phyloP scores from a whole-genome alignment of 768 basidiomycete genomes.

The Russula sp. region DNA sequence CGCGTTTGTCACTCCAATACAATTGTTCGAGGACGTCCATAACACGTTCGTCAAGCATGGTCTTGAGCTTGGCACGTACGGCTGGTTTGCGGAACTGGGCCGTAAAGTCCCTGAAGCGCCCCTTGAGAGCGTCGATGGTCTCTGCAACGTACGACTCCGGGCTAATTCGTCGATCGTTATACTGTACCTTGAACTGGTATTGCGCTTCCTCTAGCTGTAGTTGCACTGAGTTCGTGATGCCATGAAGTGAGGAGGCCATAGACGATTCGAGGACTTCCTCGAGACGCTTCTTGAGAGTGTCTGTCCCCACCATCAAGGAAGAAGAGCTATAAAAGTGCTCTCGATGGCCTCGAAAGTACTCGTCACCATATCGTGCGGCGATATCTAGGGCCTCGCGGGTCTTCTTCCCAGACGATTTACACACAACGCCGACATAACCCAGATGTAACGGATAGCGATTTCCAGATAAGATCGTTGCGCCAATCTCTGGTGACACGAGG shows the following conservation, averaged over 20 bases:
- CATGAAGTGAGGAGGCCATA: constrained; percentile 94
- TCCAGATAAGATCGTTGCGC: constrained; percentile 75
- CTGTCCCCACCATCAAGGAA: constrained; percentile 85
- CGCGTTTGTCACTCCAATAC: constrained; percentile 93
- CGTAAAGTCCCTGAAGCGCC: constrained; percentile 82
- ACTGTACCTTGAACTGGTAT: constrained; percentile 99
- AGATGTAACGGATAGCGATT: constrained; percentile 96
- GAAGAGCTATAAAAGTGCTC: constrained; percentile 60
- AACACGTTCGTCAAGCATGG: constrained; percentile 91
- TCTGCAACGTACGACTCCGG: constrained; percentile 98
- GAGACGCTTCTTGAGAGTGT: constrained; percentile 81
- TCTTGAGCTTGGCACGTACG: constrained; percentile 84
- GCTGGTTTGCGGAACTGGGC: constrained; percentile 84
- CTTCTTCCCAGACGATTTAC: constrained; percentile 67
- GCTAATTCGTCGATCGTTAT: constrained; percentile 91
- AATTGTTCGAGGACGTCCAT: constrained; percentile 97
- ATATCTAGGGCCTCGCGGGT: constrained; percentile 48
- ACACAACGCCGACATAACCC: constrained; percentile 95
- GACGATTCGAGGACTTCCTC: constrained; percentile 98
- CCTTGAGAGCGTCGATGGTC: constrained; percentile 90
- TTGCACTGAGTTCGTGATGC: constrained; percentile 96
- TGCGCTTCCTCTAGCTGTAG: constrained; percentile 95
- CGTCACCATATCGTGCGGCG: constrained; percentile 57
- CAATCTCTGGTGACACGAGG: constrained; percentile 81
- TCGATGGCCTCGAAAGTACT: constrained; percentile 62